Conservation (phyloP, 73 alveolate species). For the Paramecium biaurelia region DNA sequence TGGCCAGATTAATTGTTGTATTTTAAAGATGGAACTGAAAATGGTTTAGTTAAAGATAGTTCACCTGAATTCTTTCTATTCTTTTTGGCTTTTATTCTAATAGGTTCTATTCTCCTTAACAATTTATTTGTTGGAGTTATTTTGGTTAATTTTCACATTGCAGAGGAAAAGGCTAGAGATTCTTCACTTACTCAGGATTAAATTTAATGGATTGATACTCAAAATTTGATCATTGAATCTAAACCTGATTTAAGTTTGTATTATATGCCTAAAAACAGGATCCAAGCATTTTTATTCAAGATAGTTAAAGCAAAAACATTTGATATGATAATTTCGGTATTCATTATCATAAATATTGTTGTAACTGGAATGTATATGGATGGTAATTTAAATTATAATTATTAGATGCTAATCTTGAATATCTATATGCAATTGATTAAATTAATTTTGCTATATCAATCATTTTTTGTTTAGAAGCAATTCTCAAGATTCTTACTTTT, state of each 20-base stretch:
- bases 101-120: conserved; percentile 90
- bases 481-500: conserved; percentile 68
- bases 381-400: conserved; percentile 63
- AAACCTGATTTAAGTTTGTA: not conserved
- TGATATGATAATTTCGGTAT: not conserved
- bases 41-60: conserved; percentile 73
- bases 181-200: not conserved
- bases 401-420: not conserved
- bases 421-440: not conserved
- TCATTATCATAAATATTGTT: not conserved
- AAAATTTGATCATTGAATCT: not conserved
- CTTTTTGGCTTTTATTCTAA: conserved; percentile 84
- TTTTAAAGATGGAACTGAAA: conserved; percentile 55
- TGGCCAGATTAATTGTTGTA: conserved; percentile 52
- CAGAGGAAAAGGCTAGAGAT: conserved; percentile 55
- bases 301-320: not conserved
- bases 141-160: conserved; percentile 91
- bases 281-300: not conserved
- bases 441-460: conserved; percentile 62
- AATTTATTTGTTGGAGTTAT: conserved; percentile 95
- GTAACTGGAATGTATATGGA: conserved; percentile 38
- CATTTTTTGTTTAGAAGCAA: conserved; percentile 73
- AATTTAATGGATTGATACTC: conserved; percentile 12
- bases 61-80: conserved; percentile 76
- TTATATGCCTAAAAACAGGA: not conserved